Conservation (phyloP, 192 early-diverging fungal genomes). For the Linnemannia hyalina region DNA sequence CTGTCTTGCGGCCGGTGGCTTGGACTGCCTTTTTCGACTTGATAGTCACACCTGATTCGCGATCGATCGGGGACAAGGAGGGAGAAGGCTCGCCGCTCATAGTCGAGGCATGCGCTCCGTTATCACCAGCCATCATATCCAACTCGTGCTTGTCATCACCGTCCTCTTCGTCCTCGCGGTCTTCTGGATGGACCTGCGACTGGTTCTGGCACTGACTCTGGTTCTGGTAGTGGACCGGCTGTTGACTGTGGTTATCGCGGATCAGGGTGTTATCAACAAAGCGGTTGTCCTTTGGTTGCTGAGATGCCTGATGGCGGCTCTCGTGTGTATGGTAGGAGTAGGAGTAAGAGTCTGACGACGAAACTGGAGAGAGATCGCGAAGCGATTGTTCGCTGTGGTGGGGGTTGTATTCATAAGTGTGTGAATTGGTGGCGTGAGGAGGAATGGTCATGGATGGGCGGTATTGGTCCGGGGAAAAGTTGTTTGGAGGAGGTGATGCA, state of each 20-base stretch:
- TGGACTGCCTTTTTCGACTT: conserved; percentile 8
- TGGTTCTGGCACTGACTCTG: neutral
- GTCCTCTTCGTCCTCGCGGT: neutral
- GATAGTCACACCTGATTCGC: neutral
- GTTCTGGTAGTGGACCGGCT: neutral
- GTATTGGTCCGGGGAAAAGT: conserved; percentile 8
- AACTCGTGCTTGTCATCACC: conserved; percentile 1
- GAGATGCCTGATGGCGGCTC: neutral
- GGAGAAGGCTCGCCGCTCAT: conserved; percentile 8
- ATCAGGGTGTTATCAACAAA: neutral
- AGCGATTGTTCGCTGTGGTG: neutral
- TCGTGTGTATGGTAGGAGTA: neutral
- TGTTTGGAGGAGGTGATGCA: conserved; percentile 1
- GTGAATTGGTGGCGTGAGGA: neutral
- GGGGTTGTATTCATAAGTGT: neutral
- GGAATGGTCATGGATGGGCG: conserved; percentile 3
- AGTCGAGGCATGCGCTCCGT: neutral
- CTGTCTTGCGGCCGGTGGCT: conserved; percentile 7
- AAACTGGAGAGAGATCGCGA: conserved; percentile 4
- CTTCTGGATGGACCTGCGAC: neutral
- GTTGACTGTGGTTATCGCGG: neutral
- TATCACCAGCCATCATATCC: conserved; percentile 1
- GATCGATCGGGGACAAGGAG: neutral
- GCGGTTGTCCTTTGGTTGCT: neutral
- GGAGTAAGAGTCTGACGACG: neutral